Evolutionary conservation across 2,329 filamentous ascomycete genomes (phyloP).

Genomic region (Moelleriella libera): DNA sequence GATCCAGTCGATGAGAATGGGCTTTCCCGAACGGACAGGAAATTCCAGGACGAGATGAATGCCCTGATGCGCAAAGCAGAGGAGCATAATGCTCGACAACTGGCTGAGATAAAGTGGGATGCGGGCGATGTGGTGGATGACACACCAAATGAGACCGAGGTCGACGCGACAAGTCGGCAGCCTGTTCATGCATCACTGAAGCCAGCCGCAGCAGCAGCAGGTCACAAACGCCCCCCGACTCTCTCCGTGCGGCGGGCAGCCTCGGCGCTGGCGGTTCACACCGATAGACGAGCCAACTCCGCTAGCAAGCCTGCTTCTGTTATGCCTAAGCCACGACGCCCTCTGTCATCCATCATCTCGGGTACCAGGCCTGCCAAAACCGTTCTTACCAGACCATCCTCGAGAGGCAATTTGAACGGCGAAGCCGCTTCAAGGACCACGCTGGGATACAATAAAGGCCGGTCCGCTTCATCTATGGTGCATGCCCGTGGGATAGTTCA

Average conservation of each 20-base stretch:
- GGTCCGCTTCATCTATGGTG: constrained; percentile 36
- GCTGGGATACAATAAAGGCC: constrained; percentile 72
- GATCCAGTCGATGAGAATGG: constrained; percentile 56
- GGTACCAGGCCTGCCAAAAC: constrained; percentile 20
- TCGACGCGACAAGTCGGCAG: neutral
- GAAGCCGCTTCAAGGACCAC: constrained; percentile 63
- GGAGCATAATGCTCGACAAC: constrained; percentile 51
- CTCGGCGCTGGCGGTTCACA: constrained; percentile 31
- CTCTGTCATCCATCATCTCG: constrained; percentile 16
- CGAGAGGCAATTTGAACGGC: constrained; percentile 43
- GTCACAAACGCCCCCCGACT: constrained; percentile 12
- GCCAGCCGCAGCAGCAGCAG: constrained; percentile 2
- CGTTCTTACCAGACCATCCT: constrained; percentile 29
- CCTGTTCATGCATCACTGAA: neutral
- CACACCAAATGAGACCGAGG: neutral
- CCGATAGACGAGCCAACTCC: constrained; percentile 5
- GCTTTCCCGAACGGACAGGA: constrained; percentile 44
- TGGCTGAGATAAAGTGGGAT: constrained; percentile 49
- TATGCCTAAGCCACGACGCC: constrained; percentile 8
- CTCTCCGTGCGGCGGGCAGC: constrained; percentile 36
- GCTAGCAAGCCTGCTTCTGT: neutral
- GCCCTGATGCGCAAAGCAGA: constrained; percentile 43
- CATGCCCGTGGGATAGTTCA: constrained; percentile 12
- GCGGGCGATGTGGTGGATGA: constrained; percentile 39
- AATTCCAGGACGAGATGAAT: constrained; percentile 39